These are phyloP conservation scores for Blattamonas nauphoetae DNA, from an alignment of 78 protist genomes.

Conservation along the genomic window DNA sequence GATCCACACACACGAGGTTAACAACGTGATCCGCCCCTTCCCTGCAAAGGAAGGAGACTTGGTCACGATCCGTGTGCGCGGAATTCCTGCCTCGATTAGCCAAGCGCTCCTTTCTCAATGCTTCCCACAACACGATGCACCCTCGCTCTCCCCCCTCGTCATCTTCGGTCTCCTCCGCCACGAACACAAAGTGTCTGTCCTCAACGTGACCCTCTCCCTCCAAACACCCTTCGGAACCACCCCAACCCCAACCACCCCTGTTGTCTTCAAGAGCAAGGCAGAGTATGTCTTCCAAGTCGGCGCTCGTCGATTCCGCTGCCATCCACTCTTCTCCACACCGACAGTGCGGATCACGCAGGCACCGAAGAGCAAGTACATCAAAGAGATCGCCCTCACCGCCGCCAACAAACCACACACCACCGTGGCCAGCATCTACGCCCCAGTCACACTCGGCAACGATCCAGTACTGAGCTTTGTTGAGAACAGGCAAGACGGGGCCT, in stretches of 20 bases:
- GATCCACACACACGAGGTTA: neutral
- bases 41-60: neutral
- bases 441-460: neutral
- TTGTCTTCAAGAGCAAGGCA: neutral
- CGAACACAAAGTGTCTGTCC: constrained; percentile 77
- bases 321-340: neutral
- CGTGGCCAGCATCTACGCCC: neutral
- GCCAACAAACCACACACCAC: neutral
- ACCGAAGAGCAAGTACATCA: neutral
- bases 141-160: constrained; percentile 15
- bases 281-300: neutral
- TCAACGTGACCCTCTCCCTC: constrained; percentile 53
- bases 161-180: constrained; percentile 52
- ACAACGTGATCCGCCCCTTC: neutral
- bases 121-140: neutral
- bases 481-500: neutral
- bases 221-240: neutral
- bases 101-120: constrained; percentile 38
- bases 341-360: neutral
- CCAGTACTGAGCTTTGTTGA: neutral
- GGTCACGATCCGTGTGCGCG: neutral
- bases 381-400: neutral
- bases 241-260: neutral
- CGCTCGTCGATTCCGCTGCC: neutral
- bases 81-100: neutral